Evolutionary conservation across 139 green algal species (phyloP).

Genomic region (Coelastrella sp.): DNA sequence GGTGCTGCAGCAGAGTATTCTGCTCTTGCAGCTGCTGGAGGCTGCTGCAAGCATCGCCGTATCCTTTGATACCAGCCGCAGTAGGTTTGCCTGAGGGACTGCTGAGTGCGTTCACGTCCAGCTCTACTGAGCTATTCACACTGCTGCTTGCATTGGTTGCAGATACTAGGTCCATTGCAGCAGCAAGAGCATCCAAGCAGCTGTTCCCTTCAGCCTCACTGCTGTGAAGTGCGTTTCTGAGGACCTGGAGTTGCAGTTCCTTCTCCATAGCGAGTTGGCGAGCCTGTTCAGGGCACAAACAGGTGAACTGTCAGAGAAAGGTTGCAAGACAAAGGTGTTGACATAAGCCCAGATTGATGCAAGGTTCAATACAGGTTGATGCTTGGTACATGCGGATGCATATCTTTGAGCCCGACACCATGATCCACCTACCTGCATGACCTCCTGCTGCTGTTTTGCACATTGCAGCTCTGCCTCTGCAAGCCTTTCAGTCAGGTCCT

Average conservation of each 20-base stretch:
- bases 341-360: no score
- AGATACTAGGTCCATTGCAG: conserved; percentile 14
- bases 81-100: background rate
- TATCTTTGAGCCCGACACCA: no score
- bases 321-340: no score
- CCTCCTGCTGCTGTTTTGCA: conserved; percentile 21
- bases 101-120: no score
- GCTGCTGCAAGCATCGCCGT: background rate
- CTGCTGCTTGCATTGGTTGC: conserved; percentile 20
- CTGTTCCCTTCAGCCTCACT: conserved; percentile 41
- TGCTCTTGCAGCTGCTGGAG: conserved; percentile 25
- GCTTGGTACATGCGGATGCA: no score
- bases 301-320: background rate
- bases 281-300: background rate
- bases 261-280: conserved; percentile 26
- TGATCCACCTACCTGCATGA: conserved; percentile 18
- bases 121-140: background rate
- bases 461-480: background rate
- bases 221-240: background rate
- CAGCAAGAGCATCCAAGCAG: conserved; percentile 13
- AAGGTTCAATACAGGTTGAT: no score
- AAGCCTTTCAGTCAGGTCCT: background rate
- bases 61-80: background rate
- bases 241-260: conserved; percentile 28
- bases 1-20: conserved; percentile 26